Percentiles rank a stretch among this genome's conserved stretches.
Evolutionary conservation across 768 basidiomycete species (phyloP).

Genomic region (Suillus tomentosus): DNA sequence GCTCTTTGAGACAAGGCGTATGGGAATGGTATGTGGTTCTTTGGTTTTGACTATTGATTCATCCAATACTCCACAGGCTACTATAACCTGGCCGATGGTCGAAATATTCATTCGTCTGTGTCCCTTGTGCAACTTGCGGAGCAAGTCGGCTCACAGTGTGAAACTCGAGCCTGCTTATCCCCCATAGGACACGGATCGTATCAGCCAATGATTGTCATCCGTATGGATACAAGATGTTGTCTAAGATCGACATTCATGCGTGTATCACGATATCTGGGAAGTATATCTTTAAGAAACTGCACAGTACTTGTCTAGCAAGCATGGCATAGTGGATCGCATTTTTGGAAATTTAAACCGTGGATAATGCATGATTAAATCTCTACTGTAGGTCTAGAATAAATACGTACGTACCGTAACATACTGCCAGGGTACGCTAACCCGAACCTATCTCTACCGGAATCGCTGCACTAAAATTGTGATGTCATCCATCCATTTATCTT

Average conservation of each 20-base stretch:
- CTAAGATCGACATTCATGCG: neutral
- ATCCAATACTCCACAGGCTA: slow-evolving; percentile 43
- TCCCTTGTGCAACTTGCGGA: slow-evolving; percentile 50
- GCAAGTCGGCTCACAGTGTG: slow-evolving; percentile 34
- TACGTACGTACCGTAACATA: slow-evolving; percentile 10
- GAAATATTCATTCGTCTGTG: slow-evolving; percentile 67
- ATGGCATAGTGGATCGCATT: slow-evolving; percentile 2
- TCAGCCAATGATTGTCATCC: slow-evolving; percentile 1
- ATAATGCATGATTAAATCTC: slow-evolving; percentile 3
- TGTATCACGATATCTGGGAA: slow-evolving; percentile 2
- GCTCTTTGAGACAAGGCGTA: slow-evolving; percentile 54
- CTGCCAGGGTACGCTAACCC: neutral
- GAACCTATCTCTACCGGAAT: slow-evolving; percentile 20
- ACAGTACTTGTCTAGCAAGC: neutral
- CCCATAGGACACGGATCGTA: slow-evolving; percentile 19
- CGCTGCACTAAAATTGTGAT: slow-evolving; percentile 48
- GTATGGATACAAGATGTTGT: slow-evolving; percentile 1
- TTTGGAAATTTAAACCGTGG: neutral
- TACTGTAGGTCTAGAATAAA: slow-evolving; percentile 18
- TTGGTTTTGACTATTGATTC: slow-evolving; percentile 5
- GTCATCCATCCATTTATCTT: slow-evolving; percentile 53
- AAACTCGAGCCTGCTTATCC: slow-evolving; percentile 21
- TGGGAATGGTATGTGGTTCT: slow-evolving; percentile 56
- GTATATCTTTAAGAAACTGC: slow-evolving; percentile 1
- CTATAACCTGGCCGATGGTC: slow-evolving; percentile 74